Evolutionary conservation across 1,284 basidiomycete species (phyloP), one percentile per base, ranked within the genome.

Genomic region (Pascua guehoae): DNA sequence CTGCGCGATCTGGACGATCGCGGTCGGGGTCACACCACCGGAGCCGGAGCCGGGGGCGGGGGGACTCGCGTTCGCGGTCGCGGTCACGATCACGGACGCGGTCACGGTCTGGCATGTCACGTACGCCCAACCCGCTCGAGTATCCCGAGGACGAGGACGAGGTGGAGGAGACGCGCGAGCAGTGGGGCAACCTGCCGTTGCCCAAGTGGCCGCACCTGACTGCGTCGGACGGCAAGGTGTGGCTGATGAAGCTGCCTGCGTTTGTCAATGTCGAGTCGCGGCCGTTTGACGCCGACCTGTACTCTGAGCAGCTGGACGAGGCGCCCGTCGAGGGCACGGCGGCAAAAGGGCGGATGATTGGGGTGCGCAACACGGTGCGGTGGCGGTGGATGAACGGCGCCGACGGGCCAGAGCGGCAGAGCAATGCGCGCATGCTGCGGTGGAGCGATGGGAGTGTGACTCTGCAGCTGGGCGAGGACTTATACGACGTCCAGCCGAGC

Each of bases 401-500:
- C 5, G 70, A 73, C 39, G 74, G 70, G 49, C 67, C 68, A 9
- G 70, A 49, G 24, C 63, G 62, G 40, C 61, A 69, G 64, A 70
- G 66, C 41, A 77, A 78, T 46, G 67, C 75, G 24, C 63, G 74
- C 40, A 68, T 78, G 62, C 65, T 78, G 15, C 66, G 73, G 11
- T 78, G 76, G 76, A 73, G 71, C n/a, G 76, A 78, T 53, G 76
- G 76, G 1, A 69, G 70, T 8, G 68, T 75, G 24, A 71, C 69
- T 2, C 61, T 78, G 11, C 75, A 77, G 63, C 60, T 78, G 37
- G 76, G 76, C 1, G 59, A 58, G 12, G 75, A 78, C 51, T 58
- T 78, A 42, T 78, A 67, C 65, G 76, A 78, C 60, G 58, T 78
- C 10, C 66, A 71, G 12, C 60, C 70, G 9, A 72, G 70, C n/a